phyloP scores from a whole-genome alignment of 345 rosid species.

The Hibiscus tridactylites region DNA sequence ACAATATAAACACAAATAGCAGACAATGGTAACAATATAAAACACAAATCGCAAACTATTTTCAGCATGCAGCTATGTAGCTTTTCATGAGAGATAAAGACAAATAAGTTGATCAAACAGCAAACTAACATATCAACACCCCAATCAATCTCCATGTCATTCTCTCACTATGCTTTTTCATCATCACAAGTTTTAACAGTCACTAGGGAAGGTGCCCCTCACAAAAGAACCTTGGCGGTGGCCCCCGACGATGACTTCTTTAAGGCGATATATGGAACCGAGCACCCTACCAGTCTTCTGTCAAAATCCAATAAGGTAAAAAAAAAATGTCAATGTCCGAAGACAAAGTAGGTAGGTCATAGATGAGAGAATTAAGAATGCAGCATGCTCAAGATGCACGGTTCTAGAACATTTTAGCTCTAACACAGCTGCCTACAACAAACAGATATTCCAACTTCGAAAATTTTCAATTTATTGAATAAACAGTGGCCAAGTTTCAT shows the following conservation, averaged over 20 bases:
- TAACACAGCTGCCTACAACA: background rate
- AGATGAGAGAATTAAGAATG: background rate
- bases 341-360: background rate
- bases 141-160: slow-evolving; percentile 6
- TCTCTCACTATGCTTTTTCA: slow-evolving; percentile 11
- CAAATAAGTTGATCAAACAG: slow-evolving; percentile 1
- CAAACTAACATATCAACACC: slow-evolving; percentile 9
- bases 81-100: background rate
- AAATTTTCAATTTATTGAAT: no score
- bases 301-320: background rate
- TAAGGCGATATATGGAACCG: slow-evolving; percentile 68
- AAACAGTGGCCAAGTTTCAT: no score
- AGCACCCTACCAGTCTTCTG: slow-evolving; percentile 64
- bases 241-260: slow-evolving; percentile 72
- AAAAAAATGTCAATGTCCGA: background rate
- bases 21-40: background rate
- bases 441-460: no score
- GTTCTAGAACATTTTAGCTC: background rate
- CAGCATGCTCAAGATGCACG: background rate
- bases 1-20: no score
- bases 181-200: slow-evolving; percentile 28
- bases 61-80: background rate
- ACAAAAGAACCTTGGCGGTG: slow-evolving; percentile 56
- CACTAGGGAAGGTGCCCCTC: slow-evolving; percentile 42
- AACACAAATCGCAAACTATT: background rate